These are phyloP conservation scores for Colletotrichum falcatum DNA, from an alignment of 2,329 filamentous ascomycete species.

Conservation along the genomic window DNA sequence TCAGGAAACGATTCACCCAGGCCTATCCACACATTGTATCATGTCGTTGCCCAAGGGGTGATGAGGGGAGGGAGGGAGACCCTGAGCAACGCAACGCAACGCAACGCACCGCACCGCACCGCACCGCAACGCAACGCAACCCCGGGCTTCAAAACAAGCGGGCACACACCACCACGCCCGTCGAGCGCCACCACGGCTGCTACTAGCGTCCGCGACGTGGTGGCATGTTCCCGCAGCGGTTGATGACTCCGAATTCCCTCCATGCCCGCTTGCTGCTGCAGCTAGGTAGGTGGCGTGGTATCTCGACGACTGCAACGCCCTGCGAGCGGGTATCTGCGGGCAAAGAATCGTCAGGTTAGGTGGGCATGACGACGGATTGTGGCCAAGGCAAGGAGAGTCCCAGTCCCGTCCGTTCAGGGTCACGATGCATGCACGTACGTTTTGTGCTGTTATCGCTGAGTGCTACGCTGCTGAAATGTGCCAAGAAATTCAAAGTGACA, in stretches of 20 bases:
- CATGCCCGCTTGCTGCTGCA: background rate
- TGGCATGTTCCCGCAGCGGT: background rate
- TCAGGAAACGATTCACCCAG: background rate
- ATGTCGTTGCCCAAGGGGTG: background rate
- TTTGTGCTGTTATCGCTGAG: background rate
- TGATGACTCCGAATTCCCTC: background rate
- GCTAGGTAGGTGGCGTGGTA: too few relatives aligned
- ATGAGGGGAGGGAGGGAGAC: conserved; percentile 15
- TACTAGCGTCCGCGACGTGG: background rate
- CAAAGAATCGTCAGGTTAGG: background rate
- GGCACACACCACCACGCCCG: too few relatives aligned
- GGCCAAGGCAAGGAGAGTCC: background rate
- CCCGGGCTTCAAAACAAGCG: conserved; percentile 7
- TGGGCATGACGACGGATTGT: background rate
- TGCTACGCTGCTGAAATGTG: background rate
- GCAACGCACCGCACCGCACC: too few relatives aligned
- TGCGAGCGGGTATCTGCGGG: conserved; percentile 25
- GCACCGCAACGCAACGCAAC: too few relatives aligned
- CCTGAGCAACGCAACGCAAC: too few relatives aligned
- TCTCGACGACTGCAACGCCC: conserved; percentile 13
- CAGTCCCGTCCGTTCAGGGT: background rate
- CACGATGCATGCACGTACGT: background rate
- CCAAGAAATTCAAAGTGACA: conserved; percentile 6
- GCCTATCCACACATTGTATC: too few relatives aligned
- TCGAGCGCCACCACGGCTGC: background rate